Conservation (phyloP, 495 filamentous ascomycete species). For the Thozetella sp. region DNA sequence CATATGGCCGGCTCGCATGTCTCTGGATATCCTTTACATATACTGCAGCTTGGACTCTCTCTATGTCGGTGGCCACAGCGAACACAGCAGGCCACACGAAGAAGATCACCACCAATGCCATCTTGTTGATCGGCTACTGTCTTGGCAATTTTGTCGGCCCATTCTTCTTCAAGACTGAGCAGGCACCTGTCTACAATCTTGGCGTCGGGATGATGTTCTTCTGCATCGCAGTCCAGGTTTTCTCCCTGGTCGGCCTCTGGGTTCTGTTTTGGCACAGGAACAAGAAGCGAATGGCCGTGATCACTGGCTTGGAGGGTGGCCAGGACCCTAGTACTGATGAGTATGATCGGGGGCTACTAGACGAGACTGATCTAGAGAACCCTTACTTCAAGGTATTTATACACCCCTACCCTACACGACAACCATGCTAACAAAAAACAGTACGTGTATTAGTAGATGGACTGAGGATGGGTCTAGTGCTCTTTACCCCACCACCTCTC, state of each 20-base stretch:
- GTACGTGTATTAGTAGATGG: too few species aligned
- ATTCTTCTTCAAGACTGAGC: neutral
- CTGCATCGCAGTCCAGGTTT: neutral
- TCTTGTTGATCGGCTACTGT: constrained; percentile 7
- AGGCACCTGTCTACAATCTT: neutral
- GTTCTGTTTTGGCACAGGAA: neutral
- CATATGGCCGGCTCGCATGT: neutral
- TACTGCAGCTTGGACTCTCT: neutral
- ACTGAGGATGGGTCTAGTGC: too few species aligned
- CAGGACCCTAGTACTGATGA: neutral
- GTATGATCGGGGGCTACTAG: neutral
- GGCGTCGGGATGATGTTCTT: neutral
- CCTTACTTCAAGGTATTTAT: too few species aligned
- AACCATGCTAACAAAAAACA: too few species aligned
- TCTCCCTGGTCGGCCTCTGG: neutral
- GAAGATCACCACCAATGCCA: neutral
- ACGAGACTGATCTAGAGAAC: neutral
- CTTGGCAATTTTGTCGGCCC: constrained; percentile 8
- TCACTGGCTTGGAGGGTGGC: neutral
- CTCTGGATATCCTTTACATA: neutral
- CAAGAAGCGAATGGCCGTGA: neutral
- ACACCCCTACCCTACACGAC: too few species aligned
- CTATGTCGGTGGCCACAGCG: neutral
- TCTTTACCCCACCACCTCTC: too few species aligned
- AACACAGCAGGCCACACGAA: neutral